Evolutionary conservation across 2,329 filamentous ascomycete genomes (phyloP), one percentile per base, ranked within the genome.

Genomic region (Paraphoma sp.): DNA sequence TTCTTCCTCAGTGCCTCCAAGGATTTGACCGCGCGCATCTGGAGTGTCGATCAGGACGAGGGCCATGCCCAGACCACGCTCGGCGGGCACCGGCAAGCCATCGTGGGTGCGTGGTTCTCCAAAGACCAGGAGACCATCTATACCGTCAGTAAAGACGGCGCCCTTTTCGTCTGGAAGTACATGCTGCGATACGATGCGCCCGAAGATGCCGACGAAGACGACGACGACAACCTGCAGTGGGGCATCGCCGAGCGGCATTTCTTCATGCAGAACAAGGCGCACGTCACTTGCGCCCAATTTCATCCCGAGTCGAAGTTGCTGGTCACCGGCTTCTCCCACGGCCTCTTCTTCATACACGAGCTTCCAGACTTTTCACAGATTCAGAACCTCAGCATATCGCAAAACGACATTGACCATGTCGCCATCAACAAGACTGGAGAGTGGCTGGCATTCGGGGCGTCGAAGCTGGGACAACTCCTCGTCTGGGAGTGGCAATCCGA

Each of bases 401-500:
- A 98, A 76, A 97, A 95, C 69, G 91, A 96, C 65, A 97, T 99
- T 60, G 94, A 98, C 73, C 93, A 91, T 69, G 92, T 98, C 53
- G 92, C 93, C 0, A 92, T 97, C 72, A 99, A 98, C 80, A 90
- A 91, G 75, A 91, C 89, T 31, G 95, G 95, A 50, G 94, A 98
- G 79, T 99, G 95, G 95, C 81, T 99, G 18, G 96, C 96, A 0
- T 97, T 99, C 75, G 95, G 94, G 12, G 95, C 96, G 0, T 96
- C 95, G 1, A 96, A 96, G 69, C 84, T 97, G 5, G 96, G 96
- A 0, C 95, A 99, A 74, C 83, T 99, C n/a, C 81, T 99, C 4
- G 95, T 99, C 4, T 99, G 95, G 95, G 95, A 99, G 76, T 99
- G 96, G 93, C 94, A 98, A 74, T 99, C 95, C 0, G 96, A 99